A percentile compares a stretch with the other conserved stretches of the same genome.
These are phyloP conservation scores for Buddleja alternifolia DNA, from an alignment of 257 asterid genomes.

Conservation along the genomic window DNA sequence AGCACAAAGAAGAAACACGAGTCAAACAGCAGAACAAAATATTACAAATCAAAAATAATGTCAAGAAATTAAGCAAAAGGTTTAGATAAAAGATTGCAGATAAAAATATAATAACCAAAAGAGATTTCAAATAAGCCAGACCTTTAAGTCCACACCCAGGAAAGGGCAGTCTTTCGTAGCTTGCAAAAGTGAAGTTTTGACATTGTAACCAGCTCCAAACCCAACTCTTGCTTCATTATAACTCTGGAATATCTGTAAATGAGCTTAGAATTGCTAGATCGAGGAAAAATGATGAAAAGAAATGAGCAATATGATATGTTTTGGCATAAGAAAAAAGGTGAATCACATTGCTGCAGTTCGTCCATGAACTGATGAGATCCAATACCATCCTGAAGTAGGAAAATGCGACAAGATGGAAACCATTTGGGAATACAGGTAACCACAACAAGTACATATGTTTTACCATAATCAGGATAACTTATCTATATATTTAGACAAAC, in stretches of 20 bases:
- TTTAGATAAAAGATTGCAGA: slow-evolving; percentile 2
- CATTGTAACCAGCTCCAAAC: slow-evolving; percentile 77
- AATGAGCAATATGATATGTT: slow-evolving; percentile 26
- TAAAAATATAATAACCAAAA: slow-evolving; percentile 21
- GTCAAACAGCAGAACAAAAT: slow-evolving; percentile 20
- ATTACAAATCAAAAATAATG: slow-evolving; percentile 12
- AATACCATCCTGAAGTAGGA: slow-evolving; percentile 2
- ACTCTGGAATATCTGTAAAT: slow-evolving; percentile 65
- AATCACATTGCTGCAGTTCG: slow-evolving; percentile 17
- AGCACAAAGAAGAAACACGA: slow-evolving; percentile 25
- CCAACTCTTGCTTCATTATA: slow-evolving; percentile 76
- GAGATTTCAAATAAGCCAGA: slow-evolving; percentile 24
- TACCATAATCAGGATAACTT: neutral
- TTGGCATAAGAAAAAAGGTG: slow-evolving; percentile 13
- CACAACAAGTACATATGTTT: neutral
- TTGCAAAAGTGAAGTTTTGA: slow-evolving; percentile 65
- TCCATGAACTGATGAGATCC: slow-evolving; percentile 6
- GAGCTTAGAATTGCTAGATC: slow-evolving; percentile 29
- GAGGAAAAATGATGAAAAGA: slow-evolving; percentile 10
- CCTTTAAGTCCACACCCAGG: slow-evolving; percentile 73
- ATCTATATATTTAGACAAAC: slow-evolving; percentile 7
- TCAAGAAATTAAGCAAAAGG: slow-evolving; percentile 13
- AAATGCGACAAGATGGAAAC: slow-evolving; percentile 7
- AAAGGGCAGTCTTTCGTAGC: slow-evolving; percentile 88
- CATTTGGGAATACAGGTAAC: slow-evolving; percentile 21